Conservation (phyloP, 371 early-diverging fungal genomes). For the Mucor indicus region DNA sequence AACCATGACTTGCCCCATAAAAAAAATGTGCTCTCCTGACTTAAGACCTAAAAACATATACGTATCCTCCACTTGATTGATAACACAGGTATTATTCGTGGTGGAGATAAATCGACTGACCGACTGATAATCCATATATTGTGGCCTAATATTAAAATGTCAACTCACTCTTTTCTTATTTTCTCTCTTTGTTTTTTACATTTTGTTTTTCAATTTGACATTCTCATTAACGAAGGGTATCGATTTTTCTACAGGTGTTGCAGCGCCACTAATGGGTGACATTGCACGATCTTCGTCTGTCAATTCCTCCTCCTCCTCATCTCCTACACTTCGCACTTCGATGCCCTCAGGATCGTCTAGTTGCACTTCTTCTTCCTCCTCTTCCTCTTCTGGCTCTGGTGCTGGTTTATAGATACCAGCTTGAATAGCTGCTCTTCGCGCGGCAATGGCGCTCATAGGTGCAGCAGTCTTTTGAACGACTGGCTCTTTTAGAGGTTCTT, state of each 20-base stretch:
- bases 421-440: slow-evolving; percentile 17
- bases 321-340: not conserved
- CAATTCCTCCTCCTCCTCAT: slow-evolving; percentile 5
- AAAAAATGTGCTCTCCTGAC: slow-evolving; percentile 36
- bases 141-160: not conserved
- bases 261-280: slow-evolving; percentile 8
- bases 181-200: slow-evolving; percentile 1
- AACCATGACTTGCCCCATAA: slow-evolving; percentile 47
- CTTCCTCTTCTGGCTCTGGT: slow-evolving; percentile 1
- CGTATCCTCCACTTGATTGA: slow-evolving; percentile 15
- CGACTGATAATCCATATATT: slow-evolving; percentile 4
- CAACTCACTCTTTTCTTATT: not conserved
- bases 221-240: not conserved
- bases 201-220: not conserved
- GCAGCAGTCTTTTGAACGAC: not conserved
- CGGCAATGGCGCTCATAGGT: slow-evolving; percentile 23
- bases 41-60: slow-evolving; percentile 22
- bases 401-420: slow-evolving; percentile 11
- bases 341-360: not conserved
- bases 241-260: slow-evolving; percentile 1
- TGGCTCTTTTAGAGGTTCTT: too few relatives aligned
- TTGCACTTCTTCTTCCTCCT: slow-evolving; percentile 3
- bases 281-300: not conserved
- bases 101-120: slow-evolving; percentile 15
- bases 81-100: slow-evolving; percentile 13